These are phyloP conservation scores for Hypericum perforatum DNA, from an alignment of 345 rosid species.

Conservation along the genomic window DNA sequence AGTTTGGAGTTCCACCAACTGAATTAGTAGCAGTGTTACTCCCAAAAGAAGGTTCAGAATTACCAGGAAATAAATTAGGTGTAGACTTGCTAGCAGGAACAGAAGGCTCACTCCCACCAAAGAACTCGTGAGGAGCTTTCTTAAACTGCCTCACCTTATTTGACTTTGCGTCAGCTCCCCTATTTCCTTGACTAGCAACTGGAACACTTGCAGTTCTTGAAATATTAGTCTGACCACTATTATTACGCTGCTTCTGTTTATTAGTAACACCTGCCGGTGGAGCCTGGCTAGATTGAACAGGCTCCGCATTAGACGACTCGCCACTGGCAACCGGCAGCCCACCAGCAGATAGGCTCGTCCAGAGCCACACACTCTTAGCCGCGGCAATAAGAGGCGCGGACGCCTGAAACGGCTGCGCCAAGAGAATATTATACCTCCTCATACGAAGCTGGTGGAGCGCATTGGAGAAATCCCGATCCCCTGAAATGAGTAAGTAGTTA, in stretches of 20 bases:
- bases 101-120: constrained; percentile 33
- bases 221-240: constrained; percentile 29
- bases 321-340: constrained; percentile 44
- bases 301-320: constrained; percentile 29
- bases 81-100: constrained; percentile 25
- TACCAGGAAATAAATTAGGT: constrained; percentile 31
- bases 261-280: no score
- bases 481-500: constrained; percentile 73
- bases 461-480: constrained; percentile 84
- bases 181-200: constrained; percentile 29
- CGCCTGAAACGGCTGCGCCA: constrained; percentile 72
- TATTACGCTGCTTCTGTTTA: constrained; percentile 32
- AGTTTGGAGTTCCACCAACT: constrained; percentile 15
- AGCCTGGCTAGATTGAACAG: constrained; percentile 26
- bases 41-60: constrained; percentile 23
- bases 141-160: constrained; percentile 41
- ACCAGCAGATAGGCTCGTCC: constrained; percentile 66
- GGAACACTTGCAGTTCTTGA: constrained; percentile 34
- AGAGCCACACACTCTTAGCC: constrained; percentile 79
- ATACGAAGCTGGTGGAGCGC: constrained; percentile 87
- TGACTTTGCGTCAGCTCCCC: constrained; percentile 25
- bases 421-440: constrained; percentile 82
- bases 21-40: constrained; percentile 20
- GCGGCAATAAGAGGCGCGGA: constrained; percentile 74
- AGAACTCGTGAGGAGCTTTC: constrained; percentile 77